phyloP scores from a whole-genome alignment of 495 filamentous ascomycete species.

The Aspergillus homomorphus region DNA sequence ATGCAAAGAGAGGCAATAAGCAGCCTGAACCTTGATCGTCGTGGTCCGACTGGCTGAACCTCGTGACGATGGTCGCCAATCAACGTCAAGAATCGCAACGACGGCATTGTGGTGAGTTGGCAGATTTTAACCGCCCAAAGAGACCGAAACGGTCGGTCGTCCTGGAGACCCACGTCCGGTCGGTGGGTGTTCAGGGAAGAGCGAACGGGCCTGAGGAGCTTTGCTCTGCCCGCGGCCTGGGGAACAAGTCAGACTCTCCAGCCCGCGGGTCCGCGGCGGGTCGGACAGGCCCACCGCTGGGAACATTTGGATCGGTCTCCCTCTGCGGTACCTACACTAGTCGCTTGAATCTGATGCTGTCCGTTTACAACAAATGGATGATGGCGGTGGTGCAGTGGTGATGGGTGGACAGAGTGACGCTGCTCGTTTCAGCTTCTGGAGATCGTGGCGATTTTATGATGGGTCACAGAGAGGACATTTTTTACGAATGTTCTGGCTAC shows the following conservation, averaged over 20 bases:
- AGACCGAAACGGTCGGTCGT: constrained; percentile 6
- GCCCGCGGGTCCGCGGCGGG: constrained; percentile 2
- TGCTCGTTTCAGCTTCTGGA: neutral
- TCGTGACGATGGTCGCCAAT: neutral
- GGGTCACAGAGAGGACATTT: neutral
- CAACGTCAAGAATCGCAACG: neutral
- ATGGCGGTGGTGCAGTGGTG: neutral
- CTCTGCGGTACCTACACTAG: constrained; percentile 2
- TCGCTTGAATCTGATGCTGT: neutral
- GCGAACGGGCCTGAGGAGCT: neutral
- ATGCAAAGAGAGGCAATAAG: constrained; percentile 1
- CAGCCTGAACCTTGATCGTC: neutral
- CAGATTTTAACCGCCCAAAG: constrained; percentile 15
- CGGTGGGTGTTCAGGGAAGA: neutral
- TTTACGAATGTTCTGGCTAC: neutral
- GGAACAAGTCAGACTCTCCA: neutral
- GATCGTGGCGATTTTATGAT: neutral
- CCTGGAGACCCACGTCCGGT: constrained; percentile 11
- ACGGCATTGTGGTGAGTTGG: constrained; percentile 23
- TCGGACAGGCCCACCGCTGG: constrained; percentile 4
- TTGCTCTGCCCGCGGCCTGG: neutral
- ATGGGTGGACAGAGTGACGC: neutral
- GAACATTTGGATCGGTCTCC: neutral
- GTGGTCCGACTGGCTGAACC: neutral
- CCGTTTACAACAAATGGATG: neutral